phyloP scores from a whole-genome alignment of 345 rosid genomes.

The Viola odorata region DNA sequence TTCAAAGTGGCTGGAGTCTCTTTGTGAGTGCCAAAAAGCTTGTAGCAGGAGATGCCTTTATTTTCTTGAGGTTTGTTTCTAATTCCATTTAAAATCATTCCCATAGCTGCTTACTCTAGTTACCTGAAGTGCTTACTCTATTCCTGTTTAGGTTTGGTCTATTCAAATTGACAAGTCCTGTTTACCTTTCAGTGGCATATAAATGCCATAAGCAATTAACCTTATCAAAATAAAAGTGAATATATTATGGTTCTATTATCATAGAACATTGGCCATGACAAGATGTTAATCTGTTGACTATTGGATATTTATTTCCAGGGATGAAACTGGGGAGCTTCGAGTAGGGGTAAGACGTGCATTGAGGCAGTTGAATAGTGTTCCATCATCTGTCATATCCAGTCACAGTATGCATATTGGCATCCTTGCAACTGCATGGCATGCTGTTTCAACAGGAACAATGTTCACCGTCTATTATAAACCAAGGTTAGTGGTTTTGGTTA shows the following conservation, averaged over 20 bases:
- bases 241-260: no score
- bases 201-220: no score
- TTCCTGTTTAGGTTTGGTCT: background rate
- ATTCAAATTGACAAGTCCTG: background rate
- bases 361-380: slow-evolving; percentile 75
- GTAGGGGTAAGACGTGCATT: slow-evolving; percentile 73
- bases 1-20: slow-evolving; percentile 94
- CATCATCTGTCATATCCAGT: slow-evolving; percentile 50
- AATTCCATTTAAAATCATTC: background rate
- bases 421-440: slow-evolving; percentile 63
- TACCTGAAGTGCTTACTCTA: background rate
- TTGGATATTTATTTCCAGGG: slow-evolving; percentile 29
- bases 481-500: slow-evolving; percentile 36
- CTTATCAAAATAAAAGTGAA: no score
- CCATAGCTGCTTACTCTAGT: background rate
- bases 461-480: slow-evolving; percentile 83
- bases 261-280: no score
- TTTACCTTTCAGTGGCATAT: no score
- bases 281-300: no score
- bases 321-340: slow-evolving; percentile 73
- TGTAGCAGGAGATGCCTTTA: slow-evolving; percentile 89
- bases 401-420: slow-evolving; percentile 42
- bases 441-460: slow-evolving; percentile 54
- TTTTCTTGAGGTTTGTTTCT: slow-evolving; percentile 52
- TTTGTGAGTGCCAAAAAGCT: slow-evolving; percentile 91